These are phyloP conservation scores for Phialemonium atrogriseum DNA, from an alignment of 2,329 filamentous ascomycete species.

Conservation along the genomic window DNA sequence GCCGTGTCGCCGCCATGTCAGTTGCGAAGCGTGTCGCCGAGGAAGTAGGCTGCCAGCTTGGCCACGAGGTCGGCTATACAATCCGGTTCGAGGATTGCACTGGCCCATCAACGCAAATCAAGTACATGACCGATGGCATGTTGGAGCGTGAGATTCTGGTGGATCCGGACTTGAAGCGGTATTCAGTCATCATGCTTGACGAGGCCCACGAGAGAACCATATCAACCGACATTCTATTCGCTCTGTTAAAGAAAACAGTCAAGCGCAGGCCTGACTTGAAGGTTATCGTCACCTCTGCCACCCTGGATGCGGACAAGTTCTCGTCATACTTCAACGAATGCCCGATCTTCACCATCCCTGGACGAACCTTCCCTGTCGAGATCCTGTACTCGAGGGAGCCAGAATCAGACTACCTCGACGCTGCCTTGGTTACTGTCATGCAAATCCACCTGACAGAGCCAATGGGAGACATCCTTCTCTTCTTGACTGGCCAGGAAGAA, in stretches of 20 bases:
- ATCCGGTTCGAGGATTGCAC: conserved; percentile 97
- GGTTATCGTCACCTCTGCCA: conserved; percentile 93
- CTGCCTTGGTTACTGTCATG: conserved; percentile 94
- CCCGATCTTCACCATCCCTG: conserved; percentile 94
- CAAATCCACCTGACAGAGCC: conserved; percentile 94
- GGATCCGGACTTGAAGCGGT: conserved; percentile 80
- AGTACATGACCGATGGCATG: conserved; percentile 99
- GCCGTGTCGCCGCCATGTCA: conserved; percentile 94
- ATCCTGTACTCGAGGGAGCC: conserved; percentile 93
- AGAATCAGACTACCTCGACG: conserved; percentile 90
- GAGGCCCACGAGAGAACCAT: conserved; percentile 98
- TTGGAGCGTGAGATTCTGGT: conserved; percentile 89
- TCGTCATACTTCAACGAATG: conserved; percentile 93
- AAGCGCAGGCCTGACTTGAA: conserved; percentile 82
- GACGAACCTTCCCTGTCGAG: conserved; percentile 90
- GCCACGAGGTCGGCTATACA: conserved; percentile 91
- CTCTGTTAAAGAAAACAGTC: conserved; percentile 85
- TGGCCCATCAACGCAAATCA: conserved; percentile 80
- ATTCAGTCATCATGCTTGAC: conserved; percentile 96
- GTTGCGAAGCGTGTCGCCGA: conserved; percentile 95
- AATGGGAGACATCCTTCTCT: conserved; percentile 87
- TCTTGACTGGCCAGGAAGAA: conserved; percentile 95
- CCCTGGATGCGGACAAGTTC: conserved; percentile 94
- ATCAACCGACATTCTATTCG: conserved; percentile 90
- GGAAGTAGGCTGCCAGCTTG: conserved; percentile 85